Evolutionary conservation across 257 asterid genomes (phyloP).

Genomic region (Penstemon barbatus): DNA sequence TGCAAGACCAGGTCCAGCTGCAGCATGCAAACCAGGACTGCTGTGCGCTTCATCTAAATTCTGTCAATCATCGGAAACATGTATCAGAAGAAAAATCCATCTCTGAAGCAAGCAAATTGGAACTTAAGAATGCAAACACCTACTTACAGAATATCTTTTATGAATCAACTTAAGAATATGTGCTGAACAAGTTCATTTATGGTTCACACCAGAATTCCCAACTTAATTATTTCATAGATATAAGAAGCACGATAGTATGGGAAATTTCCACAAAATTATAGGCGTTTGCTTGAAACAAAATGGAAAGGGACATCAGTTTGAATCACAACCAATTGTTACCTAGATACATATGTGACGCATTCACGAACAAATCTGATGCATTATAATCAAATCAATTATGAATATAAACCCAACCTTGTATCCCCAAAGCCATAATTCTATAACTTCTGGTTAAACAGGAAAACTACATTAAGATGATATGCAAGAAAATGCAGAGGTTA

Average conservation of each 20-base stretch:
- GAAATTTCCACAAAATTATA: slow-evolving; percentile 2
- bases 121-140: slow-evolving; percentile 3
- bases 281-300: neutral
- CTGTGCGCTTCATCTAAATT: slow-evolving; percentile 97
- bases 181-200: slow-evolving; percentile 12
- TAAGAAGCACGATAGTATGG: neutral
- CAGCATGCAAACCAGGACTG: slow-evolving; percentile 96
- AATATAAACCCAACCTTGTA: neutral
- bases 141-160: slow-evolving; percentile 18
- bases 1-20: slow-evolving; percentile 97
- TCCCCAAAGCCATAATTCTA: neutral
- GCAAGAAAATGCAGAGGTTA: neutral
- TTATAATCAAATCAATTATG: slow-evolving; percentile 7
- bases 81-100: slow-evolving; percentile 22
- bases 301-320: neutral
- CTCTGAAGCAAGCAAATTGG: slow-evolving; percentile 15
- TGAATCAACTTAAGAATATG: slow-evolving; percentile 16
- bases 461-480: neutral
- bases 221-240: slow-evolving; percentile 1
- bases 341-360: neutral
- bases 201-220: slow-evolving; percentile 4
- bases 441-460: neutral
- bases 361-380: neutral
- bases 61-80: slow-evolving; percentile 45
- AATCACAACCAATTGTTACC: neutral